These are phyloP conservation scores for Insectozyma bohioensis DNA, from an alignment of 1,139 yeast species.

Conservation along the genomic window DNA sequence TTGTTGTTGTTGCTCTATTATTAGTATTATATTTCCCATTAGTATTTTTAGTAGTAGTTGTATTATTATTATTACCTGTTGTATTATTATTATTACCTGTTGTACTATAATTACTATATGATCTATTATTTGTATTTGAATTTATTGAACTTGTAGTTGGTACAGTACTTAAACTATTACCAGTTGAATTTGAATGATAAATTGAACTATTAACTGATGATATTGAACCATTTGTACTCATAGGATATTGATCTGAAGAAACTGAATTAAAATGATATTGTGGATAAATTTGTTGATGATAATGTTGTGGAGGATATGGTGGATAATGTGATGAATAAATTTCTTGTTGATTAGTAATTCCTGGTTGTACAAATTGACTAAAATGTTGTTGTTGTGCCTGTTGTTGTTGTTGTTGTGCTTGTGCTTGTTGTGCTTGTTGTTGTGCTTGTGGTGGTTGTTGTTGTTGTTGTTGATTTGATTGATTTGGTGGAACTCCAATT, in stretches of 20 bases:
- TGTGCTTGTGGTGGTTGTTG: slow-evolving; percentile 4
- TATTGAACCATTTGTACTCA: slow-evolving; percentile 10
- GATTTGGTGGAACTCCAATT: slow-evolving; percentile 7
- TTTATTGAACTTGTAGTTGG: slow-evolving; percentile 7
- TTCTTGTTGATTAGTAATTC: slow-evolving; percentile 7
- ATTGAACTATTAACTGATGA: slow-evolving; percentile 13
- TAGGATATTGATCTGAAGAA: slow-evolving; percentile 16
- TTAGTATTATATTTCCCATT: not conserved
- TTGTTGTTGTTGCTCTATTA: slow-evolving; percentile 1
- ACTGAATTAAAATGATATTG: slow-evolving; percentile 15
- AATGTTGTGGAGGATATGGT: slow-evolving; percentile 13
- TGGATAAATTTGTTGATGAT: slow-evolving; percentile 8
- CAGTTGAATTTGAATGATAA: slow-evolving; percentile 6
- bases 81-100: slow-evolving; percentile 2
- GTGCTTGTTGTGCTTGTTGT: slow-evolving; percentile 4
- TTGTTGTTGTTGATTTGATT: slow-evolving; percentile 2
- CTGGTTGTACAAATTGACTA: slow-evolving; percentile 7
- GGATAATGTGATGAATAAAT: slow-evolving; percentile 13
- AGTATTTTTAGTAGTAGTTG: slow-evolving; percentile 1
- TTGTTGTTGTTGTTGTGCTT: slow-evolving; percentile 8
- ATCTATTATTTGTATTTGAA: slow-evolving; percentile 3
- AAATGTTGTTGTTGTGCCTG: slow-evolving; percentile 12
- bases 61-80: slow-evolving; percentile 6
- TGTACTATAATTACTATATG: not conserved
- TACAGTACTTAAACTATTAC: slow-evolving; percentile 8